Evolutionary conservation across 768 basidiomycete genomes (phyloP), one percentile per base, ranked within the genome.

Genomic region (Auricularia cornea): DNA sequence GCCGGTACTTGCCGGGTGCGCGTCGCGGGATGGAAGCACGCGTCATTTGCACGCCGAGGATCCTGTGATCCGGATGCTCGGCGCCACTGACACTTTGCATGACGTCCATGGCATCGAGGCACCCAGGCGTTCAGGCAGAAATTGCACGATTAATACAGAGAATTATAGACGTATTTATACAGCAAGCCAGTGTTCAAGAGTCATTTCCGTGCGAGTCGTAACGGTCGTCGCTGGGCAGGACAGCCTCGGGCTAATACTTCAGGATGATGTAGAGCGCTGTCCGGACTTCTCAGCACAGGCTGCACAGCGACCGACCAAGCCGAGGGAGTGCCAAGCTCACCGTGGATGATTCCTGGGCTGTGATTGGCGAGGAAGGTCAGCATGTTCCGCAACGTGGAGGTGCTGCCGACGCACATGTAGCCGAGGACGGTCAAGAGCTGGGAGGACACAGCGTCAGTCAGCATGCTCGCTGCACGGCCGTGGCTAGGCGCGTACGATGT

Each of bases 271-370:
- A 92, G 14, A 92, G 71, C 18, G 90, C 90, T 89, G 67, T 40
- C 61, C 54, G 62, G 41, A 38, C 4, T 38, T 38, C 16, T n/a
- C n/a, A n/a, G n/a, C n/a, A n/a, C n/a, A n/a, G n/a, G n/a, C 35
- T 10, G 35, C 16, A 38, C 35, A 14, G 3, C 35, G 35, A 38
- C 33, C 20, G 35, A 35, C 23, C 11, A 48, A 38, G 40, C 41
- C 26, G 71, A 56, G 72, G 69, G 64, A 35, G 3, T 33, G 35
- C 11, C 38, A 5, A 61, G 56, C 74, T 61, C 23, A 81, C 78
- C 88, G 69, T 92, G 89, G 65, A 90, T 84, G 72, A 92, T 83
- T 68, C 90, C 90, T 31, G 90, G 90, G 68, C 87, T 89, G 35
- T 38, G 70, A 44, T 14, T 14, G 5, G 57, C 57, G 52, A 41